These are phyloP conservation scores for Cryptococcus depauperatus DNA, from an alignment of 1,284 basidiomycete species.

Conservation along the genomic window DNA sequence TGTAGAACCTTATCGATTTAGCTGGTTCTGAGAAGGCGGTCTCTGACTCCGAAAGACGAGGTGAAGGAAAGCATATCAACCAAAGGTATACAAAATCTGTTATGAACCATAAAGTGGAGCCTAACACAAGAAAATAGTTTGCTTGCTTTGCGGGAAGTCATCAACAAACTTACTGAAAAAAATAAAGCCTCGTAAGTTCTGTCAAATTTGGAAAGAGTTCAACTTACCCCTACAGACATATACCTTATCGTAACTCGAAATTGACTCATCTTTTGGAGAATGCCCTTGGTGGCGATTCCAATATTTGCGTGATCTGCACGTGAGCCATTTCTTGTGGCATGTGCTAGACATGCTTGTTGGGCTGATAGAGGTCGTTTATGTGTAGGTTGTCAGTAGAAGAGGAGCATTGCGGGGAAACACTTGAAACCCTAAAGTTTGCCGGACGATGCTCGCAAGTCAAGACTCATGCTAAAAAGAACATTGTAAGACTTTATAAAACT, in stretches of 20 bases:
- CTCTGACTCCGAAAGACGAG: constrained; percentile 48
- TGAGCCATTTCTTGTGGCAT: constrained; percentile 10
- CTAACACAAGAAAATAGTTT: constrained; percentile 31
- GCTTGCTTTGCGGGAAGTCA: constrained; percentile 50
- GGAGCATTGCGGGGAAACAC: constrained; percentile 50
- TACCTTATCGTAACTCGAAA: constrained; percentile 54
- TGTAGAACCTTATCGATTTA: constrained; percentile 51
- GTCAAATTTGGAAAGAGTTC: neutral
- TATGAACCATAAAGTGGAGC: neutral
- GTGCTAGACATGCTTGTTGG: no score
- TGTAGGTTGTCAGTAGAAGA: constrained; percentile 40
- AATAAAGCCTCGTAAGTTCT: constrained; percentile 23
- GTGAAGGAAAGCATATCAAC: constrained; percentile 54
- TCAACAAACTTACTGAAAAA: constrained; percentile 51
- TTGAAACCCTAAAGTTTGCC: constrained; percentile 54
- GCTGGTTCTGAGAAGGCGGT: constrained; percentile 54
- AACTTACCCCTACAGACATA: constrained; percentile 34
- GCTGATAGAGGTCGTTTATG: neutral
- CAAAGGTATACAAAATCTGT: constrained; percentile 42
- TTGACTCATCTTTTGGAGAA: constrained; percentile 51
- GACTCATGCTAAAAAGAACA: constrained; percentile 51
- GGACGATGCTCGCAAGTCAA: constrained; percentile 51
- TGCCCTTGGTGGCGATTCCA: constrained; percentile 51
- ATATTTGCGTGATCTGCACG: constrained; percentile 54
- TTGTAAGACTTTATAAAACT: constrained; percentile 30